Conservation (phyloP, 2,329 filamentous ascomycete genomes). For the Cercospora sesami region DNA sequence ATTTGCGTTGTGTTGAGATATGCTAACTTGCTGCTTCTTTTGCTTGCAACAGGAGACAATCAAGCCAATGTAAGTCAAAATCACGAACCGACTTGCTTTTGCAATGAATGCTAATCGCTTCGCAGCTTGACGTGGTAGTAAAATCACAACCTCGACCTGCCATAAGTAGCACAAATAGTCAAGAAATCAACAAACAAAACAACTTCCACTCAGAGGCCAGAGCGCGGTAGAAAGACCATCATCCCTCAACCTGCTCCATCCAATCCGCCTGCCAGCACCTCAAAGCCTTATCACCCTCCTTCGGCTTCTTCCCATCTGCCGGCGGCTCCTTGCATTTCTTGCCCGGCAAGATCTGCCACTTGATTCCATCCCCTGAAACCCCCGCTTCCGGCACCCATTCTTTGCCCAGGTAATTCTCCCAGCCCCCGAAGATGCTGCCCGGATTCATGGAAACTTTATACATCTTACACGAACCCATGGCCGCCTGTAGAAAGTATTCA, state of each 20-base stretch:
- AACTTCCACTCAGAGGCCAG: neutral
- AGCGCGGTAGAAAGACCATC: neutral
- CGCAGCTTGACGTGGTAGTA: constrained; percentile 40
- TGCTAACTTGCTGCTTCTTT: constrained; percentile 4
- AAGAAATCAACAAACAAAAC: neutral
- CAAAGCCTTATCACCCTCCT: neutral
- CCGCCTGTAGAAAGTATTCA: neutral
- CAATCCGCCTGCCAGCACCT: neutral
- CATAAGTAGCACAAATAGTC: neutral
- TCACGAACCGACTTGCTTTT: neutral
- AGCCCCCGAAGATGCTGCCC: neutral
- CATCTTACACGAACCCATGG: neutral
- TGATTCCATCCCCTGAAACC: neutral
- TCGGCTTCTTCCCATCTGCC: neutral
- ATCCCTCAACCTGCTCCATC: neutral
- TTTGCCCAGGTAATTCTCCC: neutral
- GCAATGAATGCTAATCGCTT: neutral
- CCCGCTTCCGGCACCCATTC: neutral
- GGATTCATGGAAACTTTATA: neutral
- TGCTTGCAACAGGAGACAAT: constrained; percentile 34
- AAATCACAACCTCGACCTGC: neutral
- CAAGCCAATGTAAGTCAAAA: constrained; percentile 41
- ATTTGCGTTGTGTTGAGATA: neutral
- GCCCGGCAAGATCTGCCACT: neutral
- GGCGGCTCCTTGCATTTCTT: neutral